Evolutionary conservation across 1,284 basidiomycete species (phyloP).

Genomic region (Sporisorium scitamineum): DNA sequence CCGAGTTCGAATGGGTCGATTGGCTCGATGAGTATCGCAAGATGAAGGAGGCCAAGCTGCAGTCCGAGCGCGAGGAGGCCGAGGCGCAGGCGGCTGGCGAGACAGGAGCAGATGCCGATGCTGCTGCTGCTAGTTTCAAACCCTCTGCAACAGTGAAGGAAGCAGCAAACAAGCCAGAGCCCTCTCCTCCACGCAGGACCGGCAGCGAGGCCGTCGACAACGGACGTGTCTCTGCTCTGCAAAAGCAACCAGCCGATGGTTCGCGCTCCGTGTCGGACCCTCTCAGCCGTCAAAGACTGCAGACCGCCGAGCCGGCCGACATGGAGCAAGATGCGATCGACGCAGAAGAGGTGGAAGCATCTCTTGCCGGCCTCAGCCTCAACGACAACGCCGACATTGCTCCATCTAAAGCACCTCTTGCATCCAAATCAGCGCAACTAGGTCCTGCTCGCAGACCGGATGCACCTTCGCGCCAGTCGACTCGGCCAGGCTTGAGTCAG

Average conservation of each 20-base stretch:
- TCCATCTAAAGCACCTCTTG: conserved; percentile 3
- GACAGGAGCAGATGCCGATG: neutral
- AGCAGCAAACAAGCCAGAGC: neutral
- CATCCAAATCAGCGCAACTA: conserved; percentile 35
- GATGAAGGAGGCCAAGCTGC: conserved; percentile 74
- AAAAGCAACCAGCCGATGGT: conserved; percentile 38
- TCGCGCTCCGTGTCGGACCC: conserved; percentile 52
- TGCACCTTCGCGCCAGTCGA: conserved; percentile 10
- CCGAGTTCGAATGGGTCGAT: conserved; percentile 74
- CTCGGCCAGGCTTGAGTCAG: conserved; percentile 23
- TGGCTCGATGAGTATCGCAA: conserved; percentile 75
- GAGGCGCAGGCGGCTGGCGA: conserved; percentile 44
- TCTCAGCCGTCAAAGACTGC: conserved; percentile 35
- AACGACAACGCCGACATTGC: conserved; percentile 9
- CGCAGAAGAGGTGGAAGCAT: conserved; percentile 41
- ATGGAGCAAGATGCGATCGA: conserved; percentile 36
- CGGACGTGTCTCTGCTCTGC: conserved; percentile 30
- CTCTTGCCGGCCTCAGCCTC: conserved; percentile 38
- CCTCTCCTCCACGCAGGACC: conserved; percentile 18
- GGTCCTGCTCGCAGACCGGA: conserved; percentile 36
- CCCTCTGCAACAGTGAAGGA: neutral
- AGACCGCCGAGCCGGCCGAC: conserved; percentile 29
- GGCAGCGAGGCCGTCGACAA: conserved; percentile 39
- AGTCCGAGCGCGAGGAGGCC: conserved; percentile 68
- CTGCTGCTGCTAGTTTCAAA: neutral